Percentiles rank a stretch among this genome's conserved stretches.
Evolutionary conservation across 257 asterid species (phyloP).

Genomic region (Anisodus tanguticus): DNA sequence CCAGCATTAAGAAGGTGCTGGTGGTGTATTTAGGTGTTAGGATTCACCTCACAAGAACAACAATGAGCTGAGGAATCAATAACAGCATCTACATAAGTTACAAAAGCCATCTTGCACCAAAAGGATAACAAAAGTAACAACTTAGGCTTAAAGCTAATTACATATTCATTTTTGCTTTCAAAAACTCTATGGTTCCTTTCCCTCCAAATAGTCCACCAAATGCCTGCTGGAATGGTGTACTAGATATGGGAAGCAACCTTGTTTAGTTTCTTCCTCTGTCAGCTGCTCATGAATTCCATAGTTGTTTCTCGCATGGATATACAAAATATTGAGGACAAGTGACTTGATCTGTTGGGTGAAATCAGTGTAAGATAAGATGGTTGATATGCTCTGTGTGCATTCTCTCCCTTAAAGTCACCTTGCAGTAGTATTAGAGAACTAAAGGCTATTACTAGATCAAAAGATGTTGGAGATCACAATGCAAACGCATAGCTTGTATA

Average conservation of each 20-base stretch:
- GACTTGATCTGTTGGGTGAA: background rate
- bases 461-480: constrained; percentile 13
- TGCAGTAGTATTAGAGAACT: constrained; percentile 7
- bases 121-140: background rate
- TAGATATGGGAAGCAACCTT: background rate
- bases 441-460: constrained; percentile 22
- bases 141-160: background rate
- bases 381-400: constrained; percentile 13
- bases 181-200: constrained; percentile 10
- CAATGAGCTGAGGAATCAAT: background rate
- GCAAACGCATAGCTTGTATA: background rate
- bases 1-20: background rate
- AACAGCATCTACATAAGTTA: background rate
- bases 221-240: constrained; percentile 5
- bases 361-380: background rate
- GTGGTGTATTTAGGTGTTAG: background rate
- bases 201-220: constrained; percentile 9
- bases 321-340: background rate
- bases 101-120: constrained; percentile 1
- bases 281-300: background rate
- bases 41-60: constrained; percentile 8
- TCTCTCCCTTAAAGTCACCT: background rate
- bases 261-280: background rate
- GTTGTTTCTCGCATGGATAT: background rate
- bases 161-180: background rate